Evolutionary conservation across 306 rosid genomes (phyloP), one percentile per base, ranked within the genome.

Genomic region (Aeschynomene evenia): DNA sequence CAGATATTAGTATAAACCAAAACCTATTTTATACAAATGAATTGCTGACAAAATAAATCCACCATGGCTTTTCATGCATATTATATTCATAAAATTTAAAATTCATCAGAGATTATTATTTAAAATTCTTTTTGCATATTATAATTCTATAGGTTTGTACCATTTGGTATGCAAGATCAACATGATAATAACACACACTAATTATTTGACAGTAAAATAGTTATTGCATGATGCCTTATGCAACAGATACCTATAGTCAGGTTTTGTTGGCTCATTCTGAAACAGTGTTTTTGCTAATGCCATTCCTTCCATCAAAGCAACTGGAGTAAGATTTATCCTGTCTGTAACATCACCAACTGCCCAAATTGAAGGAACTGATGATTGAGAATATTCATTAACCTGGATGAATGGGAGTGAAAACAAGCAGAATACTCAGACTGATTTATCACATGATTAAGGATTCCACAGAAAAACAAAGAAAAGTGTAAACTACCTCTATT

Each of bases 271-370:
- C 73, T 80, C 90, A 83, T 91, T 82, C 72, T 54, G 87, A 56
- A 91, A 91, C 61, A 95, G 39, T 2, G 99, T 91, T 84, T 87
- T 95, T 11, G 89, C 76, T 31, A 95, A 76, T 49, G 99, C 96
- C 66, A 78, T 74, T 72, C 97, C 99, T 80, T 91, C 99, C 99
- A 95, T 95, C 85, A 95, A 84, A 85, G 99, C 99, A 80, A 95
- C 88, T 12, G 99, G 99, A 60, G 99, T 95, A 68, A 95, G 96
- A 81, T 95, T 95, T 55, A 95, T 24, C 77, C 99, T 87, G 68
- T 87, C 86, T 26, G 99, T 95, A 73, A 81, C 99, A 84, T 95
- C 99, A 77, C 99, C 99, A 54, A 95, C 85, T 4, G 99, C 99
- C 96, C 95, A 95, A 61, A 95, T 85, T 45, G 99, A 95, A 80